These are phyloP conservation scores for Ogataea sp. DNA, from an alignment of 805 yeast species.

Conservation along the genomic window DNA sequence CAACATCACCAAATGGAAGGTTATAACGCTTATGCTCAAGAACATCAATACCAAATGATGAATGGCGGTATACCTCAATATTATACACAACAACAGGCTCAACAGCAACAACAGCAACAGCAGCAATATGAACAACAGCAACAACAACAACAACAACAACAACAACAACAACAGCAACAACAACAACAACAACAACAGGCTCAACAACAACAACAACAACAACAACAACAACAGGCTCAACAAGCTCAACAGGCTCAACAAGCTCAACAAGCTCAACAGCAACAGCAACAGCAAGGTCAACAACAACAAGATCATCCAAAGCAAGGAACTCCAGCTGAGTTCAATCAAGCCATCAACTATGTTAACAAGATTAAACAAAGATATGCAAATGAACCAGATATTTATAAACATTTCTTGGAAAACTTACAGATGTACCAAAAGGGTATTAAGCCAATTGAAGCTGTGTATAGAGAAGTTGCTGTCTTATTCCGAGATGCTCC, in stretches of 20 bases:
- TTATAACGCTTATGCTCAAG: constrained; percentile 2
- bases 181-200: constrained; percentile 13
- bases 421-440: constrained; percentile 94
- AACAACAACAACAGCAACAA: constrained; percentile 7
- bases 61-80: constrained; percentile 5
- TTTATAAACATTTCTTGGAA: constrained; percentile 89
- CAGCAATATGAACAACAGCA: constrained; percentile 6
- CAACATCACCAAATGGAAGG: constrained; percentile 1
- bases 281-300: constrained; percentile 11
- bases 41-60: constrained; percentile 9
- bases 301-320: constrained; percentile 16
- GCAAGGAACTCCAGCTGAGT: constrained; percentile 72
- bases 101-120: constrained; percentile 7
- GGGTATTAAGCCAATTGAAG: constrained; percentile 91
- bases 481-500: constrained; percentile 87
- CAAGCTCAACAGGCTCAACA: constrained; percentile 5
- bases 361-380: constrained; percentile 95
- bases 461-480: constrained; percentile 91
- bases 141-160: constrained; percentile 3
- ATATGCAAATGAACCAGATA: constrained; percentile 89
- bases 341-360: constrained; percentile 93
- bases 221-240: constrained; percentile 3
- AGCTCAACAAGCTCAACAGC: constrained; percentile 4
- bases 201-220: constrained; percentile 5
- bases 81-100: constrained; percentile 3